Evolutionary conservation across 139 green algal genomes (phyloP).

Genomic region (Tetradesmus obliquus): DNA sequence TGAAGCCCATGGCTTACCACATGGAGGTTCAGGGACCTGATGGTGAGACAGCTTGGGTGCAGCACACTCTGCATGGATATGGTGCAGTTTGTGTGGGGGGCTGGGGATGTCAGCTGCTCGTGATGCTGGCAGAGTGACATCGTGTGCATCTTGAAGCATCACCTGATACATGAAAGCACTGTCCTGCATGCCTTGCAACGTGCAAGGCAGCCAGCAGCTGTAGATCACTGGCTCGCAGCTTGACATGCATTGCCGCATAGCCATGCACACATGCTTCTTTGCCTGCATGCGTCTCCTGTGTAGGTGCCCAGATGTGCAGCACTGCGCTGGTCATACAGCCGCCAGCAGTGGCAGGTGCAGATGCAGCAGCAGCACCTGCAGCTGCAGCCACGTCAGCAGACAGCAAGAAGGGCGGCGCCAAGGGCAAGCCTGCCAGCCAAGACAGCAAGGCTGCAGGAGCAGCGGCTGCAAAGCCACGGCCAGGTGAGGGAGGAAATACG

Average conservation of each 20-base stretch:
- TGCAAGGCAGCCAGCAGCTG: neutral
- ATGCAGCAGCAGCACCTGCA: neutral
- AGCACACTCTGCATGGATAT: neutral
- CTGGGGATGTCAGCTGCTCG: neutral
- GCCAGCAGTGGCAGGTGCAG: neutral
- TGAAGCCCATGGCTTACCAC: conserved; percentile 21
- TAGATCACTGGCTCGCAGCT: neutral
- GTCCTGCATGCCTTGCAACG: neutral
- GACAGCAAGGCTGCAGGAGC: conserved; percentile 2
- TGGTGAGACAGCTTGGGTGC: neutral
- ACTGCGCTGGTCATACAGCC: conserved; percentile 7
- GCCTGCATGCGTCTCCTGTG: neutral
- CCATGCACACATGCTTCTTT: too few species aligned
- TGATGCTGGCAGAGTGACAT: neutral
- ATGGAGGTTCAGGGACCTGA: neutral
- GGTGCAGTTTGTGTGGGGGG: neutral
- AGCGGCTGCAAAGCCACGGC: neutral
- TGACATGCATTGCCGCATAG: too few species aligned
- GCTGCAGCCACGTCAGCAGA: neutral
- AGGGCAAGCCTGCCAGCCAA: neutral
- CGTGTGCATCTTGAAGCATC: neutral
- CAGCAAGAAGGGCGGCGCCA: neutral
- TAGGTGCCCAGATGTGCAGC: conserved; percentile 33
- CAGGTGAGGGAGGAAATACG: neutral
- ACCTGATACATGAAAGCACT: neutral